Conservation (phyloP, 2,329 filamentous ascomycete genomes). For the Didymella segeticola region DNA sequence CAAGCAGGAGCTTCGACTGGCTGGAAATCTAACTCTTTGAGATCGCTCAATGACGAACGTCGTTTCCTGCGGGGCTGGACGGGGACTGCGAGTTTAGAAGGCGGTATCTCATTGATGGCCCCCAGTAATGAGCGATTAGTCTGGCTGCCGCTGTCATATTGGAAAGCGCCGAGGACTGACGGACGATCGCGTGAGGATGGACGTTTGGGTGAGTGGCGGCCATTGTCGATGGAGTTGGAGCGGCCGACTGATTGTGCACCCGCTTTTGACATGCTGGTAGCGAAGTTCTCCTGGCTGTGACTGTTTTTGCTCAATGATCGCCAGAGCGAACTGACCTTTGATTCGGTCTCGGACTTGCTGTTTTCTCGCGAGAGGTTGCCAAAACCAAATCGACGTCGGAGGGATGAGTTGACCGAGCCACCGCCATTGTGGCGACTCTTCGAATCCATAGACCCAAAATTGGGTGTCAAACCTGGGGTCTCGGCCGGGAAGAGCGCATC, state of each 20-base stretch:
- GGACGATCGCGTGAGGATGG: conserved; percentile 64
- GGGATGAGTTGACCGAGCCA: conserved; percentile 81
- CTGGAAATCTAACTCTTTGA: conserved; percentile 70
- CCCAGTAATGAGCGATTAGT: conserved; percentile 50
- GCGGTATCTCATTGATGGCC: conserved; percentile 60
- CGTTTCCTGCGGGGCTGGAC: conserved; percentile 70
- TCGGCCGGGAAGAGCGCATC: conserved; percentile 82
- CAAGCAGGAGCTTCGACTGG: conserved; percentile 52
- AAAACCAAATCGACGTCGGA: conserved; percentile 84
- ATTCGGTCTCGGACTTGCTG: conserved; percentile 73
- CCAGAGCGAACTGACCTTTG: conserved; percentile 79
- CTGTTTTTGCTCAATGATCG: conserved; percentile 84
- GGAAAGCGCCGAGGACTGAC: conserved; percentile 55
- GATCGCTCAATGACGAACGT: conserved; percentile 88
- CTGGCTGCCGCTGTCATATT: conserved; percentile 53
- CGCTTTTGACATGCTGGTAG: conserved; percentile 69
- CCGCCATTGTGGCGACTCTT: conserved; percentile 66
- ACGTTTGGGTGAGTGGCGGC: conserved; percentile 57
- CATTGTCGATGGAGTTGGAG: conserved; percentile 80
- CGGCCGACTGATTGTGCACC: conserved; percentile 62
- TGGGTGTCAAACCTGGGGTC: conserved; percentile 54
- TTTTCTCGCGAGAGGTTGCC: conserved; percentile 78
- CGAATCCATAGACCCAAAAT: conserved; percentile 66
- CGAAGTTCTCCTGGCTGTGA: conserved; percentile 54
- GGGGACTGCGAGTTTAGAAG: conserved; percentile 29